Evolutionary conservation across 345 rosid genomes (phyloP), one percentile per base, ranked within the genome.

Genomic region (Ceriops decandra): DNA sequence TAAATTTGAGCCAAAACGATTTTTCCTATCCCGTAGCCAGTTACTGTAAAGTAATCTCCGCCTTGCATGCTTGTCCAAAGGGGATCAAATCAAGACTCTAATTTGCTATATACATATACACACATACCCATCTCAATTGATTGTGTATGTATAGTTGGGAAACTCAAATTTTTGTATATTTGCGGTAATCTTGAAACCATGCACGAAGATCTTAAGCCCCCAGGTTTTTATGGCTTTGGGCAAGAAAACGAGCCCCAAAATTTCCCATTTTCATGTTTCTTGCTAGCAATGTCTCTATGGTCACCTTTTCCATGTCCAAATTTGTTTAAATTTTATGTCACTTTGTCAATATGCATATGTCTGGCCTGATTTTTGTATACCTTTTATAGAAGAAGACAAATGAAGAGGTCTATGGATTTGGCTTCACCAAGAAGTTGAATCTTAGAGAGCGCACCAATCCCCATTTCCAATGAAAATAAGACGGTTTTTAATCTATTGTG

Each of bases 401-500:
- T 36, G 59, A 74, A 70, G 59, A 67, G 57, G 75, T 72, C 68
- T 47, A 62, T 51, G 33, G 10, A 38, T 66, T 76, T 79, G 76
- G 65, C 79, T 57, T n/a, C 61, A 64, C 58, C 82, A 22, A 78
- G 75, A 63, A 76, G 63, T 80, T 77, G 77, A 80, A 80, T 72
- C 67, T 70, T 30, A 71, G 57, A 4, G 74, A 35, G 35, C 67
- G 47, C 47, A 46, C 68, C 35, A 5, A 57, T 66, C 0, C 6
- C 49, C 13, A 67, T 60, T 60, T 54, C 57, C 35, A 73, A 79
- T 15, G 62, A 5, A 68, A 71, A 33, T 2, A 24, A 30, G 60
- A 28, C 2, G 5, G 19, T 0, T 17, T 6, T 20, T 10, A 30
- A 60, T 6, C 28, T 28, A 8, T 57, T 33, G 6, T 7, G 27